Percentiles rank a stretch among this genome's conserved stretches.
These are phyloP conservation scores for Cryphonectria carpinicola DNA, from an alignment of 2,329 filamentous ascomycete genomes.

Conservation along the genomic window DNA sequence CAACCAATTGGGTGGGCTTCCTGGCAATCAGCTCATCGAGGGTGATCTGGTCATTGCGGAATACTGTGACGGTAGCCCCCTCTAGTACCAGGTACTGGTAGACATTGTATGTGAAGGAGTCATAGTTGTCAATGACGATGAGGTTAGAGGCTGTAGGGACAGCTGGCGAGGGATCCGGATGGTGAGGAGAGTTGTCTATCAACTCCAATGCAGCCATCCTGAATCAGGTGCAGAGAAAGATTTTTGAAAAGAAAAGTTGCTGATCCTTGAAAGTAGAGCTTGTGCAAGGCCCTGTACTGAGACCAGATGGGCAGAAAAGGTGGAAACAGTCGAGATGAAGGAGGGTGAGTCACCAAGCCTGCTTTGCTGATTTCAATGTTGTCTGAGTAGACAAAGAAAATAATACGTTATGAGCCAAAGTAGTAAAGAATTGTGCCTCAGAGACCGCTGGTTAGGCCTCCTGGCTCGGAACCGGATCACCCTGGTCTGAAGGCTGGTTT, in stretches of 20 bases:
- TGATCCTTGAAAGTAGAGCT: too few species aligned
- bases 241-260: neutral
- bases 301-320: neutral
- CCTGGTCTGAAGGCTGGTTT: neutral
- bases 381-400: neutral
- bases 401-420: neutral
- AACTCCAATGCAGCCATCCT: slow-evolving; percentile 54
- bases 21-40: slow-evolving; percentile 81
- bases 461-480: neutral
- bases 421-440: neutral
- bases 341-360: slow-evolving; percentile 9
- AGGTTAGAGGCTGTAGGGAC: slow-evolving; percentile 85
- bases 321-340: neutral
- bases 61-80: slow-evolving; percentile 86
- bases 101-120: slow-evolving; percentile 99
- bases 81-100: slow-evolving; percentile 98
- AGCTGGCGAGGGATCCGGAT: slow-evolving; percentile 74
- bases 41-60: slow-evolving; percentile 88
- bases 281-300: neutral
- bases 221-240: slow-evolving; percentile 9
- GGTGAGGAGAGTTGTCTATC: slow-evolving; percentile 83
- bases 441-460: neutral
- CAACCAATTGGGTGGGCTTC: slow-evolving; percentile 89
- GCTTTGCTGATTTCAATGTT: neutral
- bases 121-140: slow-evolving; percentile 97